phyloP scores from a whole-genome alignment of 2,329 filamentous ascomycete species.

The Aureobasidium sp. region DNA sequence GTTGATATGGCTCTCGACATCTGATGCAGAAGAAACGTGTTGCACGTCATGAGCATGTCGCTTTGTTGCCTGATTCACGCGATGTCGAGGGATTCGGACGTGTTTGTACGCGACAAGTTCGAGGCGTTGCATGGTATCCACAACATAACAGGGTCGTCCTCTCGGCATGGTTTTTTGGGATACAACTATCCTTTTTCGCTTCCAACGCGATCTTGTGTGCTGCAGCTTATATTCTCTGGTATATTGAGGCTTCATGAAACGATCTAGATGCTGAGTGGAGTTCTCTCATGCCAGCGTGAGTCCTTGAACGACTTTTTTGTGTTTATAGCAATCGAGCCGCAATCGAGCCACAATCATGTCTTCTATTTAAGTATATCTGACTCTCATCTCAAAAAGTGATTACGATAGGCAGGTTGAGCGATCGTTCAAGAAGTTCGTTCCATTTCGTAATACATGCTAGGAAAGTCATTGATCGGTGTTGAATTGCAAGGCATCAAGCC shows the following conservation, averaged over 20 bases:
- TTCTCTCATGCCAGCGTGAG: neutral
- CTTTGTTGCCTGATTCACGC: neutral
- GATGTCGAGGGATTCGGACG: neutral
- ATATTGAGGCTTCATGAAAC: neutral
- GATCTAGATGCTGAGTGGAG: neutral
- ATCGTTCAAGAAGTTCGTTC: neutral
- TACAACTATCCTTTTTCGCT: neutral
- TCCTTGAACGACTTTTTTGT: too few species aligned
- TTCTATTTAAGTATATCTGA: too few species aligned
- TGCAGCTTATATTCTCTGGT: neutral
- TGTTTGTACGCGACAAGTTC: neutral
- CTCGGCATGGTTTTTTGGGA: neutral
- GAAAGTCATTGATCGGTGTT: neutral
- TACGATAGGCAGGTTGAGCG: too few species aligned
- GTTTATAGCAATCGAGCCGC: too few species aligned
- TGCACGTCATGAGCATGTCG: neutral
- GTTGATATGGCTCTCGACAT: neutral
- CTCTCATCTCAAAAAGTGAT: too few species aligned
- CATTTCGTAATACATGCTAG: conserved; percentile 15
- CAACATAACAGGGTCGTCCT: neutral
- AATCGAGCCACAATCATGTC: too few species aligned
- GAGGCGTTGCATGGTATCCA: neutral
- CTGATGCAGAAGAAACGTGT: neutral
- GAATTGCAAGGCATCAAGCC: neutral
- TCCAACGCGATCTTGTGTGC: neutral